Conservation (phyloP, 345 rosid genomes). For the Alliaria petiolata region DNA sequence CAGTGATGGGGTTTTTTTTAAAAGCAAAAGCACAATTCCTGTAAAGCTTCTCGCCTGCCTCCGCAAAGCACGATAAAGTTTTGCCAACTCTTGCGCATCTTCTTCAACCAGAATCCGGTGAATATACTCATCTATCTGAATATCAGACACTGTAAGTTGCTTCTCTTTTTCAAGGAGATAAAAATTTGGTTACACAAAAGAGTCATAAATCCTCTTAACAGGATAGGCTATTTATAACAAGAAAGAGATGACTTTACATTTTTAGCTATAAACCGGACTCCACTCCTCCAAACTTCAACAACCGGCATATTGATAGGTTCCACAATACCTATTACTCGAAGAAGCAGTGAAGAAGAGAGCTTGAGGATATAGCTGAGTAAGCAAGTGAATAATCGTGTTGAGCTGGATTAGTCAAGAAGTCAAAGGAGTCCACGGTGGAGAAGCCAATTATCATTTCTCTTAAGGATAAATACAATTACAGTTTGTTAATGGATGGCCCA, state of each 20-base stretch:
- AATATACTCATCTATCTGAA: slow-evolving; percentile 79
- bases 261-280: slow-evolving; percentile 83
- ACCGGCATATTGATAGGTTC: slow-evolving; percentile 90
- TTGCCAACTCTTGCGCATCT: slow-evolving; percentile 45
- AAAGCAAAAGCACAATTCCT: slow-evolving; percentile 68
- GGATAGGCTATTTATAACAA: neutral
- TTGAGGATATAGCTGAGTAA: too few relatives aligned
- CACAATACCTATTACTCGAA: too few relatives aligned
- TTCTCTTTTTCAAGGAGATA: too few relatives aligned
- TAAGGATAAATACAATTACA: too few relatives aligned
- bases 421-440: too few relatives aligned
- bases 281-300: slow-evolving; percentile 81
- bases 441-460: too few relatives aligned
- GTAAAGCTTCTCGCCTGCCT: slow-evolving; percentile 71
- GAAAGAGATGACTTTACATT: slow-evolving; percentile 51
- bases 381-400: too few relatives aligned
- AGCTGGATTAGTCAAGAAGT: too few relatives aligned
- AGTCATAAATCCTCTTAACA: too few relatives aligned
- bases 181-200: too few relatives aligned
- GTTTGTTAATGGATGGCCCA: too few relatives aligned
- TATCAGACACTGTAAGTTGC: slow-evolving; percentile 20
- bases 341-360: too few relatives aligned
- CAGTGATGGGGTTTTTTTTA: slow-evolving; percentile 14
- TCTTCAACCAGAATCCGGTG: slow-evolving; percentile 81
- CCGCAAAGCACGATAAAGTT: slow-evolving; percentile 61